Evolutionary conservation across 371 early-diverging fungal genomes (phyloP).

Genomic region (Mycotypha africana): DNA sequence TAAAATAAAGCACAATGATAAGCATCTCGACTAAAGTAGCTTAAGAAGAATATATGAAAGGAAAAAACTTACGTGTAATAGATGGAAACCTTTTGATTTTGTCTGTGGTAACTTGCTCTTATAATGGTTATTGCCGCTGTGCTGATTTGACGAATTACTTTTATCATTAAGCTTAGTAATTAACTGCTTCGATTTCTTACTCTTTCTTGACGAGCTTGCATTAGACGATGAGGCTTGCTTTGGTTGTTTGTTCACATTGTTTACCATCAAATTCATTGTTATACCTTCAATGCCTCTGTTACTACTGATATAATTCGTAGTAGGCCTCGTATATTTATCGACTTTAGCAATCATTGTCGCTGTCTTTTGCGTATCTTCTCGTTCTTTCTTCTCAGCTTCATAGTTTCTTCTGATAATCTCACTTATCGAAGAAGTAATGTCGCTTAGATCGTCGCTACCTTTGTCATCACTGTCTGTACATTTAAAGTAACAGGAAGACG

Average conservation of each 20-base stretch:
- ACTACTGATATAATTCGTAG: too few relatives aligned
- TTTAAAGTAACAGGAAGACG: too few relatives aligned
- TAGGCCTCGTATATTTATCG: not conserved
- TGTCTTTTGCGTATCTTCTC: not conserved
- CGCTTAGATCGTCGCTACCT: not conserved
- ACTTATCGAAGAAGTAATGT: constrained; percentile 4
- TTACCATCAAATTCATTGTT: too few relatives aligned
- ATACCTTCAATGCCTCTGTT: too few relatives aligned
- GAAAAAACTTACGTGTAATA: constrained; percentile 6
- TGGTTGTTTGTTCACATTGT: too few relatives aligned
- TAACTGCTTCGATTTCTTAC: too few relatives aligned
- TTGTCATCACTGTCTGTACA: not conserved
- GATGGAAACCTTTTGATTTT: constrained; percentile 9
- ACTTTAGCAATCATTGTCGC: not conserved
- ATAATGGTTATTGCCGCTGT: too few relatives aligned
- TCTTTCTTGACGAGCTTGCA: too few relatives aligned
- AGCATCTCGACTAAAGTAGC: not conserved
- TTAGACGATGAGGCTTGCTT: too few relatives aligned
- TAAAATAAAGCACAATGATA: constrained; percentile 3
- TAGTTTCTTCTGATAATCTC: constrained; percentile 1
- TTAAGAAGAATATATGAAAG: not conserved
- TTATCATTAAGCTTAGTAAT: too few relatives aligned
- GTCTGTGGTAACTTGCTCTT: not conserved
- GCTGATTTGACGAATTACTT: too few relatives aligned
- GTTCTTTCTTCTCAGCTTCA: not conserved